Percentiles rank a stretch among this genome's conserved stretches.
These are phyloP conservation scores for Penicillium alfredii DNA, from an alignment of 495 filamentous ascomycete genomes.

Conservation along the genomic window DNA sequence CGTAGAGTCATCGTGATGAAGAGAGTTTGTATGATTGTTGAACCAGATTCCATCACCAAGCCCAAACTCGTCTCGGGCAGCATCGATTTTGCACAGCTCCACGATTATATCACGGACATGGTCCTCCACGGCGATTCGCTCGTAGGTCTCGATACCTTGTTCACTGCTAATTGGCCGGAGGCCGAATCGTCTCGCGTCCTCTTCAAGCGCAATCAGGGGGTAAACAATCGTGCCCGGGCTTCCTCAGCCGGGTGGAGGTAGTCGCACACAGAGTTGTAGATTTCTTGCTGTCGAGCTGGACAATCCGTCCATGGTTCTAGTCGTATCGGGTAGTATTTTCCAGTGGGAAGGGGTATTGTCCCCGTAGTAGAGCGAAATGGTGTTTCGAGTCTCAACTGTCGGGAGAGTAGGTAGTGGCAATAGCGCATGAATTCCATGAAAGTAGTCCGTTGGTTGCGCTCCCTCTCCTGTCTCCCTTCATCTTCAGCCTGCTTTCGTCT, in stretches of 20 bases:
- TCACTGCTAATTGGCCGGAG: conserved; percentile 24
- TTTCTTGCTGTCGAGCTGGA: conserved; percentile 20
- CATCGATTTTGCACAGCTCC: conserved; percentile 24
- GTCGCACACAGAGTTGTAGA: conserved; percentile 19
- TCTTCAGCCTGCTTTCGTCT: neutral
- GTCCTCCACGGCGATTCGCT: conserved; percentile 22
- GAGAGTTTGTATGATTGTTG: conserved; percentile 18
- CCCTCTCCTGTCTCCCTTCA: neutral
- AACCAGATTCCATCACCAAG: conserved; percentile 24
- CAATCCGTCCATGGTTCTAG: conserved; percentile 26
- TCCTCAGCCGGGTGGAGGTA: conserved; percentile 19
- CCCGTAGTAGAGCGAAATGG: conserved; percentile 30
- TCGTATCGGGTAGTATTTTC: conserved; percentile 25
- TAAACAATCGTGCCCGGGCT: conserved; percentile 14
- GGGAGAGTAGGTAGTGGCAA: conserved; percentile 30
- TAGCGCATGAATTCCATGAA: conserved; percentile 11
- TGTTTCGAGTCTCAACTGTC: conserved; percentile 12
- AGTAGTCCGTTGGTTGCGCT: neutral
- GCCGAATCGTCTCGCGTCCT: conserved; percentile 8
- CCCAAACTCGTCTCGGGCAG: conserved; percentile 17
- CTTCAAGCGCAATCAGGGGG: conserved; percentile 19
- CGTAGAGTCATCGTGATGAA: conserved; percentile 3
- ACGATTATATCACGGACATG: conserved; percentile 20
- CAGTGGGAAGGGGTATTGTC: conserved; percentile 22
- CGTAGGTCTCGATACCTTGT: conserved; percentile 28